These are phyloP conservation scores for Coemansia sp. DNA, from an alignment of 192 early-diverging fungal genomes.

Conservation along the genomic window DNA sequence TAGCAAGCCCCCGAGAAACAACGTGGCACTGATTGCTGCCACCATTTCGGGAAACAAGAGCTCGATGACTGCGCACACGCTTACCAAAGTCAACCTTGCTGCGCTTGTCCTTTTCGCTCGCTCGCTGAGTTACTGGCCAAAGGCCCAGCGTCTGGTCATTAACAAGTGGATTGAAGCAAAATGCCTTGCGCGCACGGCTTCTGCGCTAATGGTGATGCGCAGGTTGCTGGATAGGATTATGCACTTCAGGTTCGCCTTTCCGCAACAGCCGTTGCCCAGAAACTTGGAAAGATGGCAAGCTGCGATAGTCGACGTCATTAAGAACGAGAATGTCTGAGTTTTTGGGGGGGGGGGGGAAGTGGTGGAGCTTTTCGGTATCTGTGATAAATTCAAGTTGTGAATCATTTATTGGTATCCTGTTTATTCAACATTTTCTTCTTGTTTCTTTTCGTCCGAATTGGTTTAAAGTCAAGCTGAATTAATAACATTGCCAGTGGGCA, in stretches of 20 bases:
- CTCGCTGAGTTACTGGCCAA: conserved; percentile 26
- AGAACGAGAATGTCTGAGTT: neutral
- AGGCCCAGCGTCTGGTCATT: conserved; percentile 15
- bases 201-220: conserved; percentile 18
- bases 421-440: no score
- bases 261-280: conserved; percentile 8
- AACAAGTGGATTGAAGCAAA: conserved; percentile 26
- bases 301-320: conserved; percentile 6
- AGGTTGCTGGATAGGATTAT: conserved; percentile 8
- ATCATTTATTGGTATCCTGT: no score
- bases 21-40: conserved; percentile 14
- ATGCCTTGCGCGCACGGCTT: conserved; percentile 20
- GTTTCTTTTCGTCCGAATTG: no score
- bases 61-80: conserved; percentile 13
- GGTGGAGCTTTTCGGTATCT: no score
- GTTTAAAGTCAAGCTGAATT: no score
- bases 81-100: conserved; percentile 10
- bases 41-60: conserved; percentile 8
- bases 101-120: conserved; percentile 19
- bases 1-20: neutral
- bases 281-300: conserved; percentile 16
- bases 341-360: no score
- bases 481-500: no score
- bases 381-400: no score
- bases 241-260: conserved; percentile 17